Conservation (phyloP, 75 land plant species). For the Cunninghamia lanceolata region DNA sequence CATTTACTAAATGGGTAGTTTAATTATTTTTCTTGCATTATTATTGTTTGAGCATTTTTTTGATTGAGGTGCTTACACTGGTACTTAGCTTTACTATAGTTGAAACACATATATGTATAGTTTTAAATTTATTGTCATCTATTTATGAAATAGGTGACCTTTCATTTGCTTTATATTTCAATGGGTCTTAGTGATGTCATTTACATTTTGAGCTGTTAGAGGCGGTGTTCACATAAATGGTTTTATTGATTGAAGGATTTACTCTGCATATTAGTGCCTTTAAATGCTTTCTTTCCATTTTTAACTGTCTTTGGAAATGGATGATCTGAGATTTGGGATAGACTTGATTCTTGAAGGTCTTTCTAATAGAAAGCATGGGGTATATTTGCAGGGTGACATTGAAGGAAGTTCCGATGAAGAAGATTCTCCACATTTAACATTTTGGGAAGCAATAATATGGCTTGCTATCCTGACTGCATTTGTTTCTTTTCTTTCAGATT, state of each 20-base stretch:
- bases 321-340: neutral
- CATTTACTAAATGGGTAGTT: neutral
- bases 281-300: neutral
- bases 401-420: constrained; percentile 38
- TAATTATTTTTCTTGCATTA: neutral
- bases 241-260: neutral
- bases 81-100: neutral
- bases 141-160: neutral
- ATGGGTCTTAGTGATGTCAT: neutral
- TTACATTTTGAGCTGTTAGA: neutral
- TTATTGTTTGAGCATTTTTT: neutral
- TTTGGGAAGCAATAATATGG: constrained; percentile 71
- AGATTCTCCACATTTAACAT: constrained; percentile 40
- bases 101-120: neutral
- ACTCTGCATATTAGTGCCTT: neutral
- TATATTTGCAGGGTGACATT: constrained; percentile 20
- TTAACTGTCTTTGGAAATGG: neutral
- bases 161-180: neutral
- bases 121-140: neutral
- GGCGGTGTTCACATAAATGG: neutral
- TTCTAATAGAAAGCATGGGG: constrained; percentile 2
- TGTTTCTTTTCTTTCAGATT: constrained; percentile 70
- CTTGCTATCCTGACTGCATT: constrained; percentile 64
- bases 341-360: neutral
- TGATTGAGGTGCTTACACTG: neutral